phyloP scores from a whole-genome alignment of 805 yeast species.

The Schwanniomyces polymorphus region DNA sequence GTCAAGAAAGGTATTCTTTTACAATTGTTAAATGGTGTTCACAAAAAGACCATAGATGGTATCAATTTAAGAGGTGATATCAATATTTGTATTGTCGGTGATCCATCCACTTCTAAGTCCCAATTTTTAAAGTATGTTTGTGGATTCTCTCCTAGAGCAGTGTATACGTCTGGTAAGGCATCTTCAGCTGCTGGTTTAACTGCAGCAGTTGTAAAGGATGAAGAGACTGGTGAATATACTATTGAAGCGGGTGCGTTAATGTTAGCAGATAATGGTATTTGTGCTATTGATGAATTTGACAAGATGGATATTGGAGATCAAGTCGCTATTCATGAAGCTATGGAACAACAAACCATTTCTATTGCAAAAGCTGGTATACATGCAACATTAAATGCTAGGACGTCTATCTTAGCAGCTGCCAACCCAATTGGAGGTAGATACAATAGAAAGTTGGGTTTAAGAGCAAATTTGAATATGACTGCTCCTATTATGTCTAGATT shows the following conservation, averaged over 20 bases:
- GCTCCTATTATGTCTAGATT: slow-evolving; percentile 99
- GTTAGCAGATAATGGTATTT: slow-evolving; percentile 97
- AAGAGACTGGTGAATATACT: slow-evolving; percentile 94
- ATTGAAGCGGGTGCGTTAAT: slow-evolving; percentile 98
- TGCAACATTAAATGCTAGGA: slow-evolving; percentile 94
- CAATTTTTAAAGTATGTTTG: slow-evolving; percentile 93
- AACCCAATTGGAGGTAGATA: slow-evolving; percentile 97
- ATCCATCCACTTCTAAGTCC: slow-evolving; percentile 95
- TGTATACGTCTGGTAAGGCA: slow-evolving; percentile 97
- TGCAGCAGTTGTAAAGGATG: slow-evolving; percentile 96
- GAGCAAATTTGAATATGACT: slow-evolving; percentile 90
- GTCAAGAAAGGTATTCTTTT: slow-evolving; percentile 88
- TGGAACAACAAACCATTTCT: slow-evolving; percentile 99
- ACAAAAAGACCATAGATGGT: slow-evolving; percentile 90
- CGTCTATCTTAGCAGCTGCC: slow-evolving; percentile 97
- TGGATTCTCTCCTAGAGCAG: slow-evolving; percentile 88
- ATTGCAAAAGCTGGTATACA: slow-evolving; percentile 99
- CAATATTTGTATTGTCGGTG: slow-evolving; percentile 95
- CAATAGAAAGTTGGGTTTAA: slow-evolving; percentile 78
- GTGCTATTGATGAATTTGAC: slow-evolving; percentile 98
- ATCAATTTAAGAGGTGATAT: slow-evolving; percentile 95
- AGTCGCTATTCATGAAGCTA: slow-evolving; percentile 98
- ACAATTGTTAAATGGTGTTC: slow-evolving; percentile 94
- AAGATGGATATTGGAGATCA: slow-evolving; percentile 96
- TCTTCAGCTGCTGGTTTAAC: slow-evolving; percentile 98